Conservation (phyloP, 768 basidiomycete species). For the Pleurotus salmoneostramineus region DNA sequence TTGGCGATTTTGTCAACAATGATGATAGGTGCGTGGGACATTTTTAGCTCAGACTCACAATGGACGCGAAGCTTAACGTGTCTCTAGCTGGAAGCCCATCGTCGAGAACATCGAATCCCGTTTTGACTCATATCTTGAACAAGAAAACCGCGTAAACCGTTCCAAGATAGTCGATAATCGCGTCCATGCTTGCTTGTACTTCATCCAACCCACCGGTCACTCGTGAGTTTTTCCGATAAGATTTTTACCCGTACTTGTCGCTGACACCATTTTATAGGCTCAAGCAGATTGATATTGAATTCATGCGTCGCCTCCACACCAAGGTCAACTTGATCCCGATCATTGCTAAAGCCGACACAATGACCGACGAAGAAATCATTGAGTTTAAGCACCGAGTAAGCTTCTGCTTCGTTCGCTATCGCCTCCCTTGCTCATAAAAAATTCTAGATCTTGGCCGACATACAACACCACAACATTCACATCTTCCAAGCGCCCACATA, state of each 20-base stretch:
- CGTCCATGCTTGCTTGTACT: slow-evolving; percentile 98
- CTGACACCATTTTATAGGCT: slow-evolving; percentile 46
- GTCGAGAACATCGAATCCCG: slow-evolving; percentile 97
- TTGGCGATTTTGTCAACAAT: slow-evolving; percentile 99
- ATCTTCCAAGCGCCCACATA: slow-evolving; percentile 98
- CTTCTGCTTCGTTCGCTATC: not conserved
- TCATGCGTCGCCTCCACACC: slow-evolving; percentile 96
- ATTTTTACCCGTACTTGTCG: not conserved
- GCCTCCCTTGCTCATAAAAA: not conserved
- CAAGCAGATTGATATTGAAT: slow-evolving; percentile 98
- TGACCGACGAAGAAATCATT: slow-evolving; percentile 93
- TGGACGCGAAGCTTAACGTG: slow-evolving; percentile 15
- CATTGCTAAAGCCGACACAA: slow-evolving; percentile 96
- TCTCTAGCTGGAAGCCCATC: slow-evolving; percentile 91
- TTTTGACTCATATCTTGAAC: slow-evolving; percentile 96
- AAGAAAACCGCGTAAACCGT: slow-evolving; percentile 98
- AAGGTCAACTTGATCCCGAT: slow-evolving; percentile 98
- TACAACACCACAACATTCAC: slow-evolving; percentile 91
- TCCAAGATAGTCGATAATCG: slow-evolving; percentile 94
- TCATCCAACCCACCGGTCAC: slow-evolving; percentile 98
- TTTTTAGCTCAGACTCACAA: slow-evolving; percentile 8
- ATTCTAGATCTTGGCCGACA: slow-evolving; percentile 82
- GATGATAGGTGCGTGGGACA: slow-evolving; percentile 73
- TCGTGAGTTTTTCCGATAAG: slow-evolving; percentile 56
- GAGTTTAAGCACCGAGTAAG: slow-evolving; percentile 91